Evolutionary conservation across 371 early-diverging fungal species (phyloP).

Genomic region (Haplosporangium sp.): DNA sequence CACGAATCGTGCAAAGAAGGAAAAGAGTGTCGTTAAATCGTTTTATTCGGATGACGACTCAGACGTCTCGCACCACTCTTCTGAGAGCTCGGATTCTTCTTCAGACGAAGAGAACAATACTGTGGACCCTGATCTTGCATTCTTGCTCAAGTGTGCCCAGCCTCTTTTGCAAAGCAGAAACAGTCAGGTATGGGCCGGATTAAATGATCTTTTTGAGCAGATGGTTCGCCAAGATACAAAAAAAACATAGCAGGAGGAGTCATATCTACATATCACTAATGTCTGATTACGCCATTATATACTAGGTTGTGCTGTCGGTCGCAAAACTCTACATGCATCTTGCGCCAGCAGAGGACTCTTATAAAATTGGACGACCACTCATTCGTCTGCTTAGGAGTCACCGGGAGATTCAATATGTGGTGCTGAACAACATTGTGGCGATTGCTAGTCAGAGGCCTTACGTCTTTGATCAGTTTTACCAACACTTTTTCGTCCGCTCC

Average conservation of each 20-base stretch:
- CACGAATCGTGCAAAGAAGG: slow-evolving; percentile 36
- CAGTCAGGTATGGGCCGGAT: slow-evolving; percentile 75
- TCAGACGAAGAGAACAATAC: slow-evolving; percentile 52
- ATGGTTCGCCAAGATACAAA: too few species aligned
- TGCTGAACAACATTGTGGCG: slow-evolving; percentile 80
- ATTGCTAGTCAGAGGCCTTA: slow-evolving; percentile 79
- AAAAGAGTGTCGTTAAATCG: slow-evolving; percentile 42
- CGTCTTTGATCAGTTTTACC: slow-evolving; percentile 76
- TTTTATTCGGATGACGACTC: slow-evolving; percentile 62
- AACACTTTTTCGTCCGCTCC: slow-evolving; percentile 84
- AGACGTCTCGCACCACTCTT: slow-evolving; percentile 56
- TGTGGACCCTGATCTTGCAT: slow-evolving; percentile 81
- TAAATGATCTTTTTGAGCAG: too few species aligned
- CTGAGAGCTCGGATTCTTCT: slow-evolving; percentile 42
- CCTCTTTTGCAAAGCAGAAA: slow-evolving; percentile 90
- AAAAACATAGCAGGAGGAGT: too few species aligned
- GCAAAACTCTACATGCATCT: slow-evolving; percentile 78
- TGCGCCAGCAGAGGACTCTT: slow-evolving; percentile 73
- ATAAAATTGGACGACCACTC: slow-evolving; percentile 77
- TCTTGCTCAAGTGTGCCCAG: slow-evolving; percentile 74
- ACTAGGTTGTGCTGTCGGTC: slow-evolving; percentile 83
- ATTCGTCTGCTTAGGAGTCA: slow-evolving; percentile 79
- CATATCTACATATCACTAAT: too few species aligned
- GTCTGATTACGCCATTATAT: too few species aligned
- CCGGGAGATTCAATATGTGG: slow-evolving; percentile 83